Percentiles rank a stretch among this genome's conserved stretches.
phyloP scores from a whole-genome alignment of 805 yeast species.

The Ogataea angusta region DNA sequence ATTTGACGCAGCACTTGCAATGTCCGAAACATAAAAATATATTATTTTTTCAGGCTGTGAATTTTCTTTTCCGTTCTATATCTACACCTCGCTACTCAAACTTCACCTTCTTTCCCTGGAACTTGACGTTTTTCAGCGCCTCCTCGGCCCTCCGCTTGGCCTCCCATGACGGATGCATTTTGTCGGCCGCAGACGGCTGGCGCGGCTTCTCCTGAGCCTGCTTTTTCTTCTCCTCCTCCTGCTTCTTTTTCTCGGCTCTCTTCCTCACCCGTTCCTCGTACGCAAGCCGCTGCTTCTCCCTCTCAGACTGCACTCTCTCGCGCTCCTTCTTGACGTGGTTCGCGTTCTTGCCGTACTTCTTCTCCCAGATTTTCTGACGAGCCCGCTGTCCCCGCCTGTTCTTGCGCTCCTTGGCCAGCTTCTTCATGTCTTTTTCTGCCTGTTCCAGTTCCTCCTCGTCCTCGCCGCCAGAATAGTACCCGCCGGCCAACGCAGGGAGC shows the following conservation, averaged over 20 bases:
- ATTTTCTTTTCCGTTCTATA: neutral
- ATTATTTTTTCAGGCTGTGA: neutral
- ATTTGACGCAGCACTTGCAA: slow-evolving; percentile 1
- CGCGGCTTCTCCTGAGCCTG: slow-evolving; percentile 16
- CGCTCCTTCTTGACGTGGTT: slow-evolving; percentile 71
- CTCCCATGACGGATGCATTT: slow-evolving; percentile 96
- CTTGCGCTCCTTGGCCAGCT: slow-evolving; percentile 56
- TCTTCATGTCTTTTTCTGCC: slow-evolving; percentile 45
- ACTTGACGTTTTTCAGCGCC: slow-evolving; percentile 58
- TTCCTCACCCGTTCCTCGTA: slow-evolving; percentile 70
- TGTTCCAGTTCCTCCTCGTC: slow-evolving; percentile 52
- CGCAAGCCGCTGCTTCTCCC: slow-evolving; percentile 58
- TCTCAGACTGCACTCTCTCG: slow-evolving; percentile 50
- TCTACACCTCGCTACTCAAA: slow-evolving; percentile 45
- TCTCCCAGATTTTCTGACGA: slow-evolving; percentile 94
- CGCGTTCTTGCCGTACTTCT: slow-evolving; percentile 81
- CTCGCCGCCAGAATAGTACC: slow-evolving; percentile 79
- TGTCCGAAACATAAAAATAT: slow-evolving; percentile 5
- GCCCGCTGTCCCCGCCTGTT: slow-evolving; percentile 98
- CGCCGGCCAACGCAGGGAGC: slow-evolving; percentile 71
- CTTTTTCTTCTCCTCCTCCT: slow-evolving; percentile 14
- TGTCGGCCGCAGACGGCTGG: slow-evolving; percentile 27
- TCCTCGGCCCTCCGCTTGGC: slow-evolving; percentile 79
- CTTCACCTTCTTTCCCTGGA: slow-evolving; percentile 79
- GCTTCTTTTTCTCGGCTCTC: slow-evolving; percentile 49